Percentiles rank a stretch among this genome's conserved stretches.
phyloP scores from a whole-genome alignment of 2,329 filamentous ascomycete genomes.

The Fusarium agapanthi region DNA sequence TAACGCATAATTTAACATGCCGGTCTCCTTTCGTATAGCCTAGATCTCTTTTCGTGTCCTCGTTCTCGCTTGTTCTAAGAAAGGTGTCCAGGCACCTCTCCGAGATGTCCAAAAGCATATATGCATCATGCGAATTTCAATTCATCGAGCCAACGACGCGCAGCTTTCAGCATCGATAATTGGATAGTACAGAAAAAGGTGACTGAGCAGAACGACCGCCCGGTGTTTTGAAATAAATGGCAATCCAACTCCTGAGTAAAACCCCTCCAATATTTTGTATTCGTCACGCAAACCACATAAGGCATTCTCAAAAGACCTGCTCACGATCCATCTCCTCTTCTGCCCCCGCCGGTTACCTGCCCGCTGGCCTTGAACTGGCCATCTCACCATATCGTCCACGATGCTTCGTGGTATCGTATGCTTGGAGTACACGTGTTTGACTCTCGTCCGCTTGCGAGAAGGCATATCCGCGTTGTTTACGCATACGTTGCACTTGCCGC shows the following conservation, averaged over 20 bases:
- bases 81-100: conserved; percentile 7
- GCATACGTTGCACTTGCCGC: conserved; percentile 97
- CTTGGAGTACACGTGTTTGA: conserved; percentile 93
- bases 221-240: conserved; percentile 30
- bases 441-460: conserved; percentile 98
- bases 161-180: conserved; percentile 25
- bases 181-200: conserved; percentile 15
- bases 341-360: conserved; percentile 28
- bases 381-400: conserved; percentile 96
- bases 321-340: conserved; percentile 8
- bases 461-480: conserved; percentile 97
- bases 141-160: conserved; percentile 23
- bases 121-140: conserved; percentile 14
- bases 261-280: conserved; percentile 35
- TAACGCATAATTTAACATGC: conserved; percentile 25
- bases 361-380: conserved; percentile 61
- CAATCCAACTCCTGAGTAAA: conserved; percentile 40
- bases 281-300: conserved; percentile 34
- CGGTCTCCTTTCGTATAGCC: conserved; percentile 23
- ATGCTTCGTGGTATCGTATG: conserved; percentile 94
- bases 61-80: conserved; percentile 19
- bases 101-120: not conserved
- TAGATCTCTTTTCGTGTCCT: conserved; percentile 13
- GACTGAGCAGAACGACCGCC: conserved; percentile 15
- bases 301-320: conserved; percentile 30